Evolutionary conservation across 768 basidiomycete genomes (phyloP).

Genomic region (Pleurotus citrinopileatus): DNA sequence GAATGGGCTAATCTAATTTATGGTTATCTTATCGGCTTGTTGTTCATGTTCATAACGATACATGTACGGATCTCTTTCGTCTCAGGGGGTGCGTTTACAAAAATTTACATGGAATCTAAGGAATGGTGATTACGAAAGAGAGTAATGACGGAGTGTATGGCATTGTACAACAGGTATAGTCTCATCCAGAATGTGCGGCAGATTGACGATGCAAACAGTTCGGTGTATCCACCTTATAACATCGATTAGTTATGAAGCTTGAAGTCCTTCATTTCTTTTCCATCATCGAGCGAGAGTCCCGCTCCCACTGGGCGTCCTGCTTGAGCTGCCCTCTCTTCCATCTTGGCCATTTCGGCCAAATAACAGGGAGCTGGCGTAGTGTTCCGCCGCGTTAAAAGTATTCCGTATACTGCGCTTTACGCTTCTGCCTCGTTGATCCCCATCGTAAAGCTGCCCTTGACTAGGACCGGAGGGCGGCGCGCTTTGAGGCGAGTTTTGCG

Average conservation of each 20-base stretch:
- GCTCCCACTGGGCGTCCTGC: constrained; percentile 1
- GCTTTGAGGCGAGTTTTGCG: constrained; percentile 10
- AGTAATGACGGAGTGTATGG: neutral
- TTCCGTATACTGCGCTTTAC: constrained; percentile 66
- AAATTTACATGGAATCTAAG: too few species aligned
- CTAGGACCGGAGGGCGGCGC: neutral
- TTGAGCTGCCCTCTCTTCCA: constrained; percentile 16
- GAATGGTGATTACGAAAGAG: too few species aligned
- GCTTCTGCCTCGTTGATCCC: constrained; percentile 52
- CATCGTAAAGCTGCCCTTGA: constrained; percentile 15
- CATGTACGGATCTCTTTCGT: too few species aligned
- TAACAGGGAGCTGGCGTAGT: constrained; percentile 61
- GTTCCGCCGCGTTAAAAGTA: constrained; percentile 68
- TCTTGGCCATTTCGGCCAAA: constrained; percentile 47
- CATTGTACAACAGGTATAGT: too few species aligned
- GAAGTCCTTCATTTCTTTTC: neutral
- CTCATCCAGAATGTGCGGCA: neutral
- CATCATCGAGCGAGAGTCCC: constrained; percentile 1
- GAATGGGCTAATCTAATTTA: neutral
- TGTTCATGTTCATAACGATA: too few species aligned
- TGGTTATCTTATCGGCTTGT: neutral
- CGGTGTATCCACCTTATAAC: neutral
- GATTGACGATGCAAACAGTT: neutral
- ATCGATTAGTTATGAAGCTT: neutral
- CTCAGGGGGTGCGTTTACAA: too few species aligned